Evolutionary conservation across 2,329 filamentous ascomycete species (phyloP).

Genomic region (Raffaelea albimanens): DNA sequence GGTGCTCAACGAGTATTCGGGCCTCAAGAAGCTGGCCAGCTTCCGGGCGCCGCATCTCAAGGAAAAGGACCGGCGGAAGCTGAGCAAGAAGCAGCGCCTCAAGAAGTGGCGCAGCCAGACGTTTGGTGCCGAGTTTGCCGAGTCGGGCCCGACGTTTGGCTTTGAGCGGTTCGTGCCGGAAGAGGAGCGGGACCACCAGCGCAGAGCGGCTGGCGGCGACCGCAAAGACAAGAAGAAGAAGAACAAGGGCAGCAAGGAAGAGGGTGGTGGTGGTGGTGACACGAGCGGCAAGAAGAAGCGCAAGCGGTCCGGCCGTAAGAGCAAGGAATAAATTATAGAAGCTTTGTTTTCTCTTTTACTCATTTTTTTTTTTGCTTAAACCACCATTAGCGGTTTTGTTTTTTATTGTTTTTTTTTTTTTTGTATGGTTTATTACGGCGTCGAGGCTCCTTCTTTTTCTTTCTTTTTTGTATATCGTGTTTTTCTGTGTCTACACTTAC

Average conservation of each 20-base stretch:
- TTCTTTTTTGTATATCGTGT: too few species aligned
- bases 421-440: too few species aligned
- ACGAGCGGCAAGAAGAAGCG: slow-evolving; percentile 34
- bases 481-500: too few species aligned
- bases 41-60: slow-evolving; percentile 89
- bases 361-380: too few species aligned
- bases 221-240: slow-evolving; percentile 19
- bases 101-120: slow-evolving; percentile 70
- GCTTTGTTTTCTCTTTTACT: not conserved
- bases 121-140: slow-evolving; percentile 50
- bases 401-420: too few species aligned
- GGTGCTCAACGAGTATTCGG: slow-evolving; percentile 80
- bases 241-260: slow-evolving; percentile 24
- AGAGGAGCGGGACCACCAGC: slow-evolving; percentile 16
- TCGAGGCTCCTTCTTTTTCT: too few species aligned
- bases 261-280: slow-evolving; percentile 15
- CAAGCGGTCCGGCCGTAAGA: slow-evolving; percentile 40
- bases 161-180: slow-evolving; percentile 29
- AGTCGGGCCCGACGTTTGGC: slow-evolving; percentile 47
- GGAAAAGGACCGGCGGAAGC: slow-evolving; percentile 72
- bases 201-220: too few species aligned
- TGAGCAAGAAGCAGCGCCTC: slow-evolving; percentile 87
- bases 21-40: slow-evolving; percentile 86
- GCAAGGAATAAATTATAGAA: slow-evolving; percentile 5
- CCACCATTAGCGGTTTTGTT: too few species aligned